Evolutionary conservation across 495 filamentous ascomycete genomes (phyloP).

Genomic region (Daldinia vernicosa): DNA sequence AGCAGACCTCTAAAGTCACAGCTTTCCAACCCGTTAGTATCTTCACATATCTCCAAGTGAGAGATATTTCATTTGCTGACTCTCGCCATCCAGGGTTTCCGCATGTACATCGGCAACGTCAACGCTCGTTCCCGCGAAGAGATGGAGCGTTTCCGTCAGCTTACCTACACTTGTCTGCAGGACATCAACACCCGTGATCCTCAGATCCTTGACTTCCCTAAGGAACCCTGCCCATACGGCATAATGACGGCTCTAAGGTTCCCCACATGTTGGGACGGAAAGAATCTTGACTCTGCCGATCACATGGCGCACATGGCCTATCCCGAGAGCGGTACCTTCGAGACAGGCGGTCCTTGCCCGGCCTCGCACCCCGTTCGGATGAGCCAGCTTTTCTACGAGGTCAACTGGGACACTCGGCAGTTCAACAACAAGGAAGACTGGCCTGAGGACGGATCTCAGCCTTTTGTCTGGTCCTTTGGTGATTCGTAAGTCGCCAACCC

Average conservation of each 20-base stretch:
- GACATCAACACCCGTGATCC: conserved; percentile 22
- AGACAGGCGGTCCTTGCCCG: conserved; percentile 31
- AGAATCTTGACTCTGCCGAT: conserved; percentile 49
- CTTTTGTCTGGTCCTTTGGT: conserved; percentile 50
- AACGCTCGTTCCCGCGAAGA: conserved; percentile 1
- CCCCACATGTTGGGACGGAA: conserved; percentile 48
- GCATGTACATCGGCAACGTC: conserved; percentile 6
- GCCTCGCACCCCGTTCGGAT: conserved; percentile 23
- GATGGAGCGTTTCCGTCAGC: conserved; percentile 17
- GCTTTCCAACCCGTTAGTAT: conserved; percentile 7
- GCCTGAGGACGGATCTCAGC: conserved; percentile 46
- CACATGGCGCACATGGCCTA: conserved; percentile 47
- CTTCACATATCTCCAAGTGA: not conserved
- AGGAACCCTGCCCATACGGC: conserved; percentile 30
- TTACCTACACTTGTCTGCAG: conserved; percentile 31
- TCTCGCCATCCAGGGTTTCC: not conserved
- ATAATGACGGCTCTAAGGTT: conserved; percentile 29
- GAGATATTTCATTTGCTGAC: not conserved
- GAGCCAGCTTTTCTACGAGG: conserved; percentile 8
- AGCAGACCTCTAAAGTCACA: conserved; percentile 4
- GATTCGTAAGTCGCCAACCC: conserved; percentile 14
- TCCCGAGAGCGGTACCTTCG: conserved; percentile 47
- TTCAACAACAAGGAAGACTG: conserved; percentile 47
- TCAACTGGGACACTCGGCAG: conserved; percentile 47
- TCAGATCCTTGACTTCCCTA: conserved; percentile 14